Base-by-base conservation (phyloP, 2,329 filamentous ascomycete genomes). In the Zarea fungicola region DNA sequence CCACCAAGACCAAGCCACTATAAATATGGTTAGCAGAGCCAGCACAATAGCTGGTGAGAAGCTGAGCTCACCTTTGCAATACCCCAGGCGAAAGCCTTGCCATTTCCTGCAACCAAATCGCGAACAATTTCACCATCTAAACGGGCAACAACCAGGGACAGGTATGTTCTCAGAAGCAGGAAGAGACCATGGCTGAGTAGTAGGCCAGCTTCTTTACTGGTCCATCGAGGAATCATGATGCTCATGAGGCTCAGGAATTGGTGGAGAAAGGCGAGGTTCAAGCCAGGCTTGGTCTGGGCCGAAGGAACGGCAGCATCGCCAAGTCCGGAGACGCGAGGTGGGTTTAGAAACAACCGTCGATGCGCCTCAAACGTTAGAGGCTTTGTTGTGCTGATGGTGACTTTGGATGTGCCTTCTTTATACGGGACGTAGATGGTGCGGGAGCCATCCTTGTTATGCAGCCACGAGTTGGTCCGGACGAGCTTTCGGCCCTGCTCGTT, bases 151-250 rank as follows among this genome's bases (percentile, higher is more conserved):
- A 99, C 82, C 3, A 99, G 74, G 9, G 92, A 97, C 10, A 99
- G 78, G 62, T 99, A 99, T 37, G 93, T 99, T 52, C 93, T 78
- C 45, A 97, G 74, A 74, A 99, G 83, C 54, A 99, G 70, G 65
- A 97, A 99, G 25, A 89, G 75, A 16, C 88, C 86, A 62, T 99
- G 93, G 60, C 90, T 93, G 54, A 96, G 68, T 25, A 99, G 74
- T 54, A 99, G 71, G 1, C 91, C 92, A 0, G 92, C 91, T 71
- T 97, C 93, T 65, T 99, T 99, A 66, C 90, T 96, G 14, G 85
- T 85, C 87, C 92, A 96, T 54, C 92, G 77, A 6, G 93, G 93
- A 54, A 99, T 87, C 89, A 97, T 95, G 62, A 99, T 97, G 69
- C 90, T 96, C 71, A 97, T 82, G 48, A 99, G 72, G 62, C 92